Base-by-base conservation (phyloP, 805 yeast genomes). In the Starmerella potacharoeniae region DNA sequence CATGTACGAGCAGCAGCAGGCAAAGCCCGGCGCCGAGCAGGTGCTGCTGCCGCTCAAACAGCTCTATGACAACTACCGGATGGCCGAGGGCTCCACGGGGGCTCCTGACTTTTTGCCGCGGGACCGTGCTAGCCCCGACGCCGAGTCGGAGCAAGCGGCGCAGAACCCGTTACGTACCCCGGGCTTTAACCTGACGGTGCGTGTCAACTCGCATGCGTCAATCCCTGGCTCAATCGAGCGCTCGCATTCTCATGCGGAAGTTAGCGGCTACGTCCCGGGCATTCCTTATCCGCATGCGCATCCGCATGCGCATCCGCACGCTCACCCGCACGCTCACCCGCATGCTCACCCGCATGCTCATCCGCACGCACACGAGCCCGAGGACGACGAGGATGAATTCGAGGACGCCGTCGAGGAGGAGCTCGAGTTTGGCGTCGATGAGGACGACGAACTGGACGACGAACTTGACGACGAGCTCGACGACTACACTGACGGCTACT, bases 1-100 rank as follows among this genome's bases (percentile, higher is more conserved):
- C 59, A 82, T 86, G 76, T 83, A 89, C 79, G 95, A 87, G 66
- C 77, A 80, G 52, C 43, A 48, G 35, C 51, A 48, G 29, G 35
- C 33, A 8, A 35, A 48, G 43, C 43, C 51, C 6, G 51, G 51
- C 5, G 43, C 51, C 9, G 43, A 48, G 14, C 41, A 48, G 28
- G 51, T 48, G 5, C 35, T 48, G 22, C 43, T 36, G 43, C 41
- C 51, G 14, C 51, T 48, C 11, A 35, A 37, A 11, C 51, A 48
- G 35, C 51, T 48, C 43, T 48, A 36, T 14, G 41, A 35, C 14
- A 37, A 48, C 51, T 48, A 48, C 28, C 49, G 51, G 35, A 37
- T 48, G 51, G 43, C 43, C 13, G 41, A 46, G 33, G 41, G 41
- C 16, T 9, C 33, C 14, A 13, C 39, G n/a, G 9, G n/a, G 1